Evolutionary conservation across 1,139 yeast species (phyloP).

Genomic region (Saccharomyces hybrid): DNA sequence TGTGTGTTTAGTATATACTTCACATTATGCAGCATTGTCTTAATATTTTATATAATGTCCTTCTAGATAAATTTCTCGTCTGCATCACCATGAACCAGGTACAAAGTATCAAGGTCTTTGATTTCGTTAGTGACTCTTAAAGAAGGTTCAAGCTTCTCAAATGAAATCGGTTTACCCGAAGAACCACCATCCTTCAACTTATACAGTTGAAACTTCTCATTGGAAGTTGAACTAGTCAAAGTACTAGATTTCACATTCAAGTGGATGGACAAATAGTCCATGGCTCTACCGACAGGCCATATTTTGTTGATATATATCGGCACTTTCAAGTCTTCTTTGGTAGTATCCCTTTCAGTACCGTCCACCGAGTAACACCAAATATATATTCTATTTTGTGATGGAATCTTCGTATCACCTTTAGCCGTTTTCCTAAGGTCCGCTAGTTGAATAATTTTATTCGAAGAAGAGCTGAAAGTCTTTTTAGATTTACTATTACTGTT

Average conservation of each 20-base stretch:
- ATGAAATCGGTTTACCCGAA: constrained; percentile 23
- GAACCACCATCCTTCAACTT: constrained; percentile 16
- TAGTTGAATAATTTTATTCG: constrained; percentile 34
- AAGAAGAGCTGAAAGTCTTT: constrained; percentile 13
- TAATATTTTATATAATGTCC: not conserved
- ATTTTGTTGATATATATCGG: constrained; percentile 28
- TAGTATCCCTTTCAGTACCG: constrained; percentile 27
- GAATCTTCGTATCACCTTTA: constrained; percentile 59
- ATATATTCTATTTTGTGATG: constrained; percentile 51
- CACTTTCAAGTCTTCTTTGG: constrained; percentile 22
- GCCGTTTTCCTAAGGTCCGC: constrained; percentile 47
- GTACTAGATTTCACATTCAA: constrained; percentile 36
- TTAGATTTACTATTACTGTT: constrained; percentile 9
- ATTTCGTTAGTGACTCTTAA: constrained; percentile 41
- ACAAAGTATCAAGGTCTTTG: constrained; percentile 45
- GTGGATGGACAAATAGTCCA: constrained; percentile 64
- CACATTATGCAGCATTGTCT: not conserved
- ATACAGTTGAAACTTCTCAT: constrained; percentile 30
- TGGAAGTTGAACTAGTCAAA: constrained; percentile 28
- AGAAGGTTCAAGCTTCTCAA: constrained; percentile 34
- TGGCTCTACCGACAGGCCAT: constrained; percentile 73
- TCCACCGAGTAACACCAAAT: constrained; percentile 51
- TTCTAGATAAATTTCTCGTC: not conserved
- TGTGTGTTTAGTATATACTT: not conserved
- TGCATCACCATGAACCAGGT: constrained; percentile 47